Percentiles rank a stretch among this genome's conserved stretches.
Conservation (phyloP, 768 basidiomycete species). For the Leccinum subtestaceum region DNA sequence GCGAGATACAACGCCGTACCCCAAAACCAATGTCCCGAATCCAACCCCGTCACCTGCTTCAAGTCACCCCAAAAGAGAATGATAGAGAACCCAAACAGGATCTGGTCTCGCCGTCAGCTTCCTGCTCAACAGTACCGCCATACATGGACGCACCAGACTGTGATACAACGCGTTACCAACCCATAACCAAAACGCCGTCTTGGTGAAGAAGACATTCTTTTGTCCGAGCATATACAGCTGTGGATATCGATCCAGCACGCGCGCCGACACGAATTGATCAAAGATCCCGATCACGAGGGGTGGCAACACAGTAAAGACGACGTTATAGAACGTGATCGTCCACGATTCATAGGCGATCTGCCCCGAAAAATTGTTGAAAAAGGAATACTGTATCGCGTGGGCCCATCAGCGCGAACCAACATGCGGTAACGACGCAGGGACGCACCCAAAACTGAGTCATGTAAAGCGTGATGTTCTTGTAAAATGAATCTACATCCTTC, state of each 20-base stretch:
- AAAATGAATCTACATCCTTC: slow-evolving; percentile 77
- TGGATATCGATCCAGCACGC: slow-evolving; percentile 94
- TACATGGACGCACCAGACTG: slow-evolving; percentile 61
- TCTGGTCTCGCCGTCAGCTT: slow-evolving; percentile 39
- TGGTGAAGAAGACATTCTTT: slow-evolving; percentile 89
- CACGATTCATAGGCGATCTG: slow-evolving; percentile 99
- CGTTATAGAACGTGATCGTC: slow-evolving; percentile 97
- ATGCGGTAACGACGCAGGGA: not conserved
- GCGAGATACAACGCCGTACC: slow-evolving; percentile 94
- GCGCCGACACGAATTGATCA: slow-evolving; percentile 97
- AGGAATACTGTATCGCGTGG: slow-evolving; percentile 70
- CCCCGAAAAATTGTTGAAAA: slow-evolving; percentile 99
- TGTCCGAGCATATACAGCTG: slow-evolving; percentile 95
- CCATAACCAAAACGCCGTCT: slow-evolving; percentile 92
- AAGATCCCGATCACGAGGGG: slow-evolving; percentile 97
- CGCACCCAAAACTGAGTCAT: slow-evolving; percentile 98
- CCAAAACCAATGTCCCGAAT: slow-evolving; percentile 98
- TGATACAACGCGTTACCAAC: slow-evolving; percentile 86
- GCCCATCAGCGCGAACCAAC: not conserved
- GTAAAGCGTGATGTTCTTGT: slow-evolving; percentile 97
- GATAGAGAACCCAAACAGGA: slow-evolving; percentile 84
- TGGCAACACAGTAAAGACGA: slow-evolving; percentile 92
- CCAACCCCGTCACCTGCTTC: slow-evolving; percentile 73
- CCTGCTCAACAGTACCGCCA: not conserved
- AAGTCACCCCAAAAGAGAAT: slow-evolving; percentile 93